Conservation (phyloP, 1,284 basidiomycete genomes). For the Ceratobasidium sp. region DNA sequence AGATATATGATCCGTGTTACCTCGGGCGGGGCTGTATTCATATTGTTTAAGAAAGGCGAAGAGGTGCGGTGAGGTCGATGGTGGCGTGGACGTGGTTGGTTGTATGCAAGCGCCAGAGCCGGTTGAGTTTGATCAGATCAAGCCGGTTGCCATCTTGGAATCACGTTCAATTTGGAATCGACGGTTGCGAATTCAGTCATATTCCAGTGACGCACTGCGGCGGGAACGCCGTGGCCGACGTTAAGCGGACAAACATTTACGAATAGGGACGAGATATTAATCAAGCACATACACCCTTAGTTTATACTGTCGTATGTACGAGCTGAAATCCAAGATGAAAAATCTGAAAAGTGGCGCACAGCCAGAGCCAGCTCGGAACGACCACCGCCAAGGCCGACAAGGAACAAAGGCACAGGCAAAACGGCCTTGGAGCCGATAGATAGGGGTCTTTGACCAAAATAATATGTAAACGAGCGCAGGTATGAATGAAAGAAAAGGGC, state of each 20-base stretch:
- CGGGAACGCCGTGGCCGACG: neutral
- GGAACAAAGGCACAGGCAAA: neutral
- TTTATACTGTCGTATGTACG: conserved; percentile 19
- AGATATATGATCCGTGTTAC: neutral
- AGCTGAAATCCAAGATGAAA: conserved; percentile 2
- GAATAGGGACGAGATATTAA: neutral
- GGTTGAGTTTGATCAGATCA: conserved; percentile 16
- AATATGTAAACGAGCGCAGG: conserved; percentile 4
- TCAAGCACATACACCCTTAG: neutral
- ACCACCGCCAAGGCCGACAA: neutral
- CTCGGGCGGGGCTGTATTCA: conserved; percentile 24
- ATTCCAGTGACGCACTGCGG: neutral
- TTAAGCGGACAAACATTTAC: neutral
- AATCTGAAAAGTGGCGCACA: conserved; percentile 8
- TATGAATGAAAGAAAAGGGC: conserved; percentile 5
- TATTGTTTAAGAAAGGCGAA: neutral
- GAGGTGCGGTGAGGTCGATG: neutral
- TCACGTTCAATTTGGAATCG: neutral
- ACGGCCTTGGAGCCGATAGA: conserved; percentile 17
- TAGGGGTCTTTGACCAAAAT: neutral
- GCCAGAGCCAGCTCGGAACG: conserved; percentile 34
- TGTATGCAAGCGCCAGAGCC: conserved; percentile 7
- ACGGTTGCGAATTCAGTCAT: neutral
- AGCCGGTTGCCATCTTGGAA: neutral
- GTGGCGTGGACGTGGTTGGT: neutral